A percentile compares a stretch with the other conserved stretches of the same genome.
Conservation (phyloP, 371 early-diverging fungal genomes). For the Chytridium lagenaria region DNA sequence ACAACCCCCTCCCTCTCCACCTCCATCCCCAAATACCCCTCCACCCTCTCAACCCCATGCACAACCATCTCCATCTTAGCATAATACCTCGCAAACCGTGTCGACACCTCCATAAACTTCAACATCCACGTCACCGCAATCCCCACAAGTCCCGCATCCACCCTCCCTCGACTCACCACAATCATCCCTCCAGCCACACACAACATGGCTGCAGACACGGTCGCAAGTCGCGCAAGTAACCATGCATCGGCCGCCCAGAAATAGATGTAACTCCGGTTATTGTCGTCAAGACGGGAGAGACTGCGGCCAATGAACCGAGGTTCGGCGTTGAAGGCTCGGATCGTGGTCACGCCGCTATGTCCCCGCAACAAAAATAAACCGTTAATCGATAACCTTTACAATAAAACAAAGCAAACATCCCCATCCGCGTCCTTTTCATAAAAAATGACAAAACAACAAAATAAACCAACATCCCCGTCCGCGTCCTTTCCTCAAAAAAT, state of each 20-base stretch:
- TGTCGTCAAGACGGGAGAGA: conserved; percentile 45
- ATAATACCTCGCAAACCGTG: conserved; percentile 78
- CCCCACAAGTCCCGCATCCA: conserved; percentile 79
- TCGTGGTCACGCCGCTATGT: conserved; percentile 45
- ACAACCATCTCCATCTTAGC: conserved; percentile 81
- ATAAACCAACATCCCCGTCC: too few species aligned
- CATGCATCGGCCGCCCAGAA: conserved; percentile 88
- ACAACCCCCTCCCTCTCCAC: conserved; percentile 72
- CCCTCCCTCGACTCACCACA: conserved; percentile 58
- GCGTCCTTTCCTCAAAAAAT: too few species aligned
- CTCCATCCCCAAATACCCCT: conserved; percentile 72
- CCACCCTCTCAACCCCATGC: conserved; percentile 82
- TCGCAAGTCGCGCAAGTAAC: conserved; percentile 81
- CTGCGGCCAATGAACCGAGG: conserved; percentile 38
- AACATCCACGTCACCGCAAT: conserved; percentile 82
- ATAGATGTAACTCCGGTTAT: conserved; percentile 62
- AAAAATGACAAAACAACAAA: too few species aligned
- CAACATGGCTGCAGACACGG: conserved; percentile 72
- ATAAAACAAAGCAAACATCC: too few species aligned
- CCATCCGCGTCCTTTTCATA: too few species aligned
- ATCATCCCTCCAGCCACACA: conserved; percentile 70
- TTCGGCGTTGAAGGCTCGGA: conserved; percentile 36
- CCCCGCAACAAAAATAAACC: conserved; percentile 40
- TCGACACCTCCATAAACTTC: conserved; percentile 70
- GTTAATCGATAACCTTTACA: too few species aligned